Conservation (phyloP, 1,284 basidiomycete genomes). For the Ceratobasidium sp. region DNA sequence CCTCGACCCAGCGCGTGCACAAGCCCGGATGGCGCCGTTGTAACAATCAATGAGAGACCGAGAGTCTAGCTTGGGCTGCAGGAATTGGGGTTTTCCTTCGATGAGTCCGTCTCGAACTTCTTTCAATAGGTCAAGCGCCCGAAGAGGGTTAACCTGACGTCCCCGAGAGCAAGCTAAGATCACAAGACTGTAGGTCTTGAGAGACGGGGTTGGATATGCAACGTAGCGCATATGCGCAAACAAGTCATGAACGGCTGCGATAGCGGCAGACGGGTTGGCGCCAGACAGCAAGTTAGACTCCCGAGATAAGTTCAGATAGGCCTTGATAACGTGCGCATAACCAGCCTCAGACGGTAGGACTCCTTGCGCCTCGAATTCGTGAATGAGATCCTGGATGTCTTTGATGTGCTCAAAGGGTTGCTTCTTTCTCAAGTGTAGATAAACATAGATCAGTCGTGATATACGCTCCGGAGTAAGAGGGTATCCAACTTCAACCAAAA, state of each 20-base stretch:
- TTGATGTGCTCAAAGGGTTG: constrained; percentile 10
- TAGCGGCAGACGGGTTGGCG: constrained; percentile 54
- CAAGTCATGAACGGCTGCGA: constrained; percentile 67
- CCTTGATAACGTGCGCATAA: constrained; percentile 57
- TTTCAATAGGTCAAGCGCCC: constrained; percentile 92
- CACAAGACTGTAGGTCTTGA: constrained; percentile 85
- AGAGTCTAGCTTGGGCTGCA: constrained; percentile 72
- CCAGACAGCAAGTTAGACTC: constrained; percentile 56
- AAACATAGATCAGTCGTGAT: constrained; percentile 15
- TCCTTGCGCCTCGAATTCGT: constrained; percentile 44
- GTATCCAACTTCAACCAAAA: constrained; percentile 18
- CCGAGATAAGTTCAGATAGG: constrained; percentile 62
- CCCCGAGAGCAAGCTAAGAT: constrained; percentile 84
- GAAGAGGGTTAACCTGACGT: constrained; percentile 81
- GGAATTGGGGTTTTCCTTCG: constrained; percentile 67
- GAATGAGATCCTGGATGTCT: constrained; percentile 31
- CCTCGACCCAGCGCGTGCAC: constrained; percentile 69
- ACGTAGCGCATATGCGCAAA: constrained; percentile 97
- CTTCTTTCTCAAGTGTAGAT: constrained; percentile 3
- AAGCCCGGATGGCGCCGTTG: constrained; percentile 85
- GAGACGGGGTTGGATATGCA: constrained; percentile 86
- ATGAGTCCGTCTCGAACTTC: constrained; percentile 70
- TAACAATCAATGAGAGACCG: constrained; percentile 62
- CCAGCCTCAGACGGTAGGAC: constrained; percentile 34
- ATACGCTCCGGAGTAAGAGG: constrained; percentile 37